Evolutionary conservation across 495 filamentous ascomycete genomes (phyloP).

Genomic region (Hyaloscypha bicolor): DNA sequence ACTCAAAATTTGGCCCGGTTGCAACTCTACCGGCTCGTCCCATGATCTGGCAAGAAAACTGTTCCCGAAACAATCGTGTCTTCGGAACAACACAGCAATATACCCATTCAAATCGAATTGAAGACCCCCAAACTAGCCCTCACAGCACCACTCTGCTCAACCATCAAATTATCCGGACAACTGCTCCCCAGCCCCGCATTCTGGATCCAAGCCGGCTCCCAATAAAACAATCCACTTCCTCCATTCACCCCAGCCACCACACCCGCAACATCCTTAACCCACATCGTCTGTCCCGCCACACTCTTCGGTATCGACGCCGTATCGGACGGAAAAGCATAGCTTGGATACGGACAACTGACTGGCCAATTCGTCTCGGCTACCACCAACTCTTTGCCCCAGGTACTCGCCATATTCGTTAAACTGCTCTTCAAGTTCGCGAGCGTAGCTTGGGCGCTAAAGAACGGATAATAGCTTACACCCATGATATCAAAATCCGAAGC

Average conservation of each 20-base stretch:
- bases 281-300: slow-evolving; percentile 60
- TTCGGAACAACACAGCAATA: too few species aligned
- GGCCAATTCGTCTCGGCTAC: slow-evolving; percentile 74
- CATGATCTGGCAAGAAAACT: too few species aligned
- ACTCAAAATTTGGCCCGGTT: too few species aligned
- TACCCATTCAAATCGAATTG: slow-evolving; percentile 13
- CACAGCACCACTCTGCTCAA: slow-evolving; percentile 27
- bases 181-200: slow-evolving; percentile 62
- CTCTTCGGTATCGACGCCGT: slow-evolving; percentile 59
- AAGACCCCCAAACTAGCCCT: slow-evolving; percentile 31
- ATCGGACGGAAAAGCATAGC: slow-evolving; percentile 59
- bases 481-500: slow-evolving; percentile 65
- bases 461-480: slow-evolving; percentile 73
- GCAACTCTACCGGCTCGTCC: too few species aligned
- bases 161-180: slow-evolving; percentile 51
- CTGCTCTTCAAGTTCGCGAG: slow-evolving; percentile 56
- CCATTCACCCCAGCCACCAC: slow-evolving; percentile 53
- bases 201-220: slow-evolving; percentile 71
- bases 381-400: slow-evolving; percentile 60
- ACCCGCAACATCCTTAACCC: slow-evolving; percentile 55
- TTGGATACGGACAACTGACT: slow-evolving; percentile 55
- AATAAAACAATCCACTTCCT: slow-evolving; percentile 65
- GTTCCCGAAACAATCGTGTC: too few species aligned
- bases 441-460: slow-evolving; percentile 58
- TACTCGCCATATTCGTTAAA: slow-evolving; percentile 58